Evolutionary conservation across 192 early-diverging fungal genomes (phyloP), one percentile per base, ranked within the genome.

Genomic region (Lobosporangium transversale): DNA sequence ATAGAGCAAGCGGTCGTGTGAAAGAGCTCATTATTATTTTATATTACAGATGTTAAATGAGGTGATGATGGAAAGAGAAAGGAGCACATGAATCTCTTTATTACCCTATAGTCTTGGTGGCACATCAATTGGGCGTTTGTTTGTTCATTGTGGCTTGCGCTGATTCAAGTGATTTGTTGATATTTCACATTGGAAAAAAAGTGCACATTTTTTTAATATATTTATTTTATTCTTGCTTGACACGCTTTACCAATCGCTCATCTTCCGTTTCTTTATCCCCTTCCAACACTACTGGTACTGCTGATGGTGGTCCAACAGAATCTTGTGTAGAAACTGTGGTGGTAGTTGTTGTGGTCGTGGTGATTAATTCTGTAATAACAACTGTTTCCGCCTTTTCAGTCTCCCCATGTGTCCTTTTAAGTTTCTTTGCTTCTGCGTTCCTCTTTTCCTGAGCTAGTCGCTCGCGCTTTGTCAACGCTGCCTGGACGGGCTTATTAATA

Each of bases 401-500:
- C 23, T 67, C 73, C 17, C 67, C 73, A 24, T 58, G 73, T 18
- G 57, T 57, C 1, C 73, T 40, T 59, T 76, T 76, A 30, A 52
- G 14, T 53, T 67, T 76, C 48, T 76, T 76, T 15, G 59, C 73
- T 37, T 76, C 73, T 1, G 73, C 51, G 37, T 76, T 76, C 64
- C 52, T 54, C 48, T 62, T 61, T 31, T 76, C 73, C 45, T 67
- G 61, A 3, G 73, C 73, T 23, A 67, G 42, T 30, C 73, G 51
- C 53, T 76, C 73, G 0, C 65, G 47, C 53, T 76, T 76, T n/a
- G 73, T 76, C 37, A 76, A 48, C 2, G 73, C 73, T 2, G 73
- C 73, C 53, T 76, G 73, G 1, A 76, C 73, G 3, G 73, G 73
- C 20, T 61, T 48, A 53, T 86, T 79, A 59, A 88, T 76, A 14